Evolutionary conservation across 108 stramenopile species (phyloP).

Genomic region (Pseudonitzschia delicatissima): DNA sequence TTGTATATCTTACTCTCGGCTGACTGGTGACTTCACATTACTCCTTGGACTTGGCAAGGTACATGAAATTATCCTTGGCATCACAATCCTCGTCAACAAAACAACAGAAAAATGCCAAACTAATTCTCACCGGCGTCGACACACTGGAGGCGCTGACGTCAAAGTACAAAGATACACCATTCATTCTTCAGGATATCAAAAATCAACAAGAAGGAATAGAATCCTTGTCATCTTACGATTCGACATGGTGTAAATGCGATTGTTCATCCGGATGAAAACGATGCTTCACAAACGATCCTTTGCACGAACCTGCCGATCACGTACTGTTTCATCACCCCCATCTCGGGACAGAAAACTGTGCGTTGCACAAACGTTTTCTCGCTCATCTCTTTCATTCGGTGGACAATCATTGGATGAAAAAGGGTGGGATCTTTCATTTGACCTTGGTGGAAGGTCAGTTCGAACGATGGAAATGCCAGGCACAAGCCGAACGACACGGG

Average conservation of each 20-base stretch:
- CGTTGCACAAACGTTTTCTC: slow-evolving; percentile 68
- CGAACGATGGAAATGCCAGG: slow-evolving; percentile 63
- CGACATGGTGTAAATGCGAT: slow-evolving; percentile 74
- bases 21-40: slow-evolving; percentile 89
- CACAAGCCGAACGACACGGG: slow-evolving; percentile 59
- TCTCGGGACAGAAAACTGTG: slow-evolving; percentile 76
- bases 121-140: slow-evolving; percentile 74
- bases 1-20: slow-evolving; percentile 47
- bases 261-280: neutral
- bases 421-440: slow-evolving; percentile 53
- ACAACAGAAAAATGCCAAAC: neutral
- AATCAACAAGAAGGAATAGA: neutral
- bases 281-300: neutral
- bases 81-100: neutral
- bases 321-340: slow-evolving; percentile 90
- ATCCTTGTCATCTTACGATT: slow-evolving; percentile 13
- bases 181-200: slow-evolving; percentile 47
- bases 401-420: slow-evolving; percentile 43
- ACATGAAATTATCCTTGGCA: slow-evolving; percentile 19
- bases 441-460: slow-evolving; percentile 74
- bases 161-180: slow-evolving; percentile 52
- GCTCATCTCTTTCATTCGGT: slow-evolving; percentile 74
- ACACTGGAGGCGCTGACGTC: slow-evolving; percentile 32
- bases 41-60: slow-evolving; percentile 69
- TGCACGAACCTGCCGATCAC: slow-evolving; percentile 24